Conservation (phyloP, 2,329 filamentous ascomycete species). For the Colletotrichum sp. region DNA sequence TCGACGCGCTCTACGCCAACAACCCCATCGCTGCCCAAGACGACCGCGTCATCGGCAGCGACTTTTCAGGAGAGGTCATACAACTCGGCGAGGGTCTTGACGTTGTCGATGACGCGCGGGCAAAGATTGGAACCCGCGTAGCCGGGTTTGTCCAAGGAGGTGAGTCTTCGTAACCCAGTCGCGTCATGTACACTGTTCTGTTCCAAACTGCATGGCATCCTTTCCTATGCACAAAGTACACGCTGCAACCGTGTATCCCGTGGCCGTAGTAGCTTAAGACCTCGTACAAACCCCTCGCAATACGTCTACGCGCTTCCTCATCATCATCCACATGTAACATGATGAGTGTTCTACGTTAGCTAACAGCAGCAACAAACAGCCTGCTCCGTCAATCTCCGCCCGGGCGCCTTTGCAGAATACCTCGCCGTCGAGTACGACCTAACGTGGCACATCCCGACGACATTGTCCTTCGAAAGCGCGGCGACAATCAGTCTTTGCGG, state of each 20-base stretch:
- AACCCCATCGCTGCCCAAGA: constrained; percentile 35
- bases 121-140: constrained; percentile 34
- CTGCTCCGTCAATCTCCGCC: constrained; percentile 42
- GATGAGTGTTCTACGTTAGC: not conserved
- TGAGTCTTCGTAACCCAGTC: not conserved
- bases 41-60: constrained; percentile 39
- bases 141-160: constrained; percentile 47
- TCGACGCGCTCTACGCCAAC: constrained; percentile 36
- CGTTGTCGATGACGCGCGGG: constrained; percentile 14
- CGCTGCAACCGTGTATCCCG: not conserved
- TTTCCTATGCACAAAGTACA: not conserved
- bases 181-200: no score
- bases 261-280: not conserved
- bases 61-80: constrained; percentile 42
- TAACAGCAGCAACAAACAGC: constrained; percentile 24
- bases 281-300: not conserved
- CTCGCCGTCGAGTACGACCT: constrained; percentile 38
- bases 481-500: constrained; percentile 44
- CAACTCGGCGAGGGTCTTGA: constrained; percentile 19
- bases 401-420: constrained; percentile 51
- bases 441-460: constrained; percentile 38
- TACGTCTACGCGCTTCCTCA: not conserved
- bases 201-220: no score
- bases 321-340: not conserved
- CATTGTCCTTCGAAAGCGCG: constrained; percentile 38